phyloP scores from a whole-genome alignment of 305 asterid species.

The Petunia hybrid region DNA sequence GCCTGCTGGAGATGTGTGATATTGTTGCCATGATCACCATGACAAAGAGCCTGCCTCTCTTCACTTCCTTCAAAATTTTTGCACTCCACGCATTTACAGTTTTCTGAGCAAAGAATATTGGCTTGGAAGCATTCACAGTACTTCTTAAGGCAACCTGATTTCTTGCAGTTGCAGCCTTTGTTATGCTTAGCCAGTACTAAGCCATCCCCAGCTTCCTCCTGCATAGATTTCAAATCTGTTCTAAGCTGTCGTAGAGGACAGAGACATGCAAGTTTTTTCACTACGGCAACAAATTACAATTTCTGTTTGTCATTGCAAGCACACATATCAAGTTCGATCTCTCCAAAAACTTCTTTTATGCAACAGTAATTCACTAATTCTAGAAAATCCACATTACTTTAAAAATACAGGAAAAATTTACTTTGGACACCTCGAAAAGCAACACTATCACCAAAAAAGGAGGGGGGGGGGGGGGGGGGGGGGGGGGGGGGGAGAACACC shows the following conservation, averaged over 20 bases:
- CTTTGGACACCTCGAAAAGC: constrained; percentile 24
- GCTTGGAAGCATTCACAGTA: constrained; percentile 87
- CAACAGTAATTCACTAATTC: background rate
- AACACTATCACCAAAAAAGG: background rate
- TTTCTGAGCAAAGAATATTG: constrained; percentile 80
- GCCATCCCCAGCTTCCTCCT: constrained; percentile 70
- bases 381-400: constrained; percentile 5
- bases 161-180: constrained; percentile 87
- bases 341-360: constrained; percentile 4
- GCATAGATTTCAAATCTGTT: constrained; percentile 28
- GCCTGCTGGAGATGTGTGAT: constrained; percentile 44
- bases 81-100: constrained; percentile 66
- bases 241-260: constrained; percentile 30
- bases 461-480: too few species aligned
- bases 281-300: background rate
- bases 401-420: background rate
- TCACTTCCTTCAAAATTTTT: constrained; percentile 46
- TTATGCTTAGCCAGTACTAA: constrained; percentile 66
- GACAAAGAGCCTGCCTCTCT: constrained; percentile 46
- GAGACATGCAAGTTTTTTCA: background rate
- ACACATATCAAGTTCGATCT: constrained; percentile 6
- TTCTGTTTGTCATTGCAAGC: constrained; percentile 9
- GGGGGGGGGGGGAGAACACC: too few species aligned
- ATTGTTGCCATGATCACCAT: constrained; percentile 39
- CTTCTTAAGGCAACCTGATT: constrained; percentile 83